Evolutionary conservation across 192 early-diverging fungal species (phyloP).

Genomic region (Coemansia sp.): DNA sequence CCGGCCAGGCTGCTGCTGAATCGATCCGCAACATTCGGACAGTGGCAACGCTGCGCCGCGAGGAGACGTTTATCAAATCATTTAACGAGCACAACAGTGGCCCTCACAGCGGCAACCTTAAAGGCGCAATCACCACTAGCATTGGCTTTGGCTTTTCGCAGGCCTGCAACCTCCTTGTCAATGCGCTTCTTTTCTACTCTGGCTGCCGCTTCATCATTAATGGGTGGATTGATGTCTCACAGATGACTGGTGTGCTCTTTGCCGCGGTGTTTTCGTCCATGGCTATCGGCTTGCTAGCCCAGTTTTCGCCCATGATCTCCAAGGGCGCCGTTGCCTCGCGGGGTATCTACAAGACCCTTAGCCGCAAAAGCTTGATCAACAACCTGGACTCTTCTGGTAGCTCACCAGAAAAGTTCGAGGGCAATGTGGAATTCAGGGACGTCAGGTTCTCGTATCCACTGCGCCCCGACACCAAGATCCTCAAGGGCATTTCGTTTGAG

Average conservation of each 20-base stretch:
- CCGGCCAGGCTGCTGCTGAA: conserved; percentile 76
- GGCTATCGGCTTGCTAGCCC: conserved; percentile 54
- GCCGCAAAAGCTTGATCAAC: conserved; percentile 55
- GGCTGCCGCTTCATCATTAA: conserved; percentile 56
- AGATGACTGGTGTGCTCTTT: conserved; percentile 51
- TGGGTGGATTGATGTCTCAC: conserved; percentile 44
- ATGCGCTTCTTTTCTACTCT: conserved; percentile 59
- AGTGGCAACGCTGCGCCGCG: conserved; percentile 68
- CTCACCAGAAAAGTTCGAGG: conserved; percentile 22
- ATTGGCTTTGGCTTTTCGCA: conserved; percentile 58
- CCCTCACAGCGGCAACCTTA: conserved; percentile 46
- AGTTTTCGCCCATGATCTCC: conserved; percentile 57
- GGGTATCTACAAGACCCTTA: conserved; percentile 53
- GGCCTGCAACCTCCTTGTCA: conserved; percentile 57
- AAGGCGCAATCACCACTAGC: conserved; percentile 42
- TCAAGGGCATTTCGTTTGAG: conserved; percentile 49
- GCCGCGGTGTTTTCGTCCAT: conserved; percentile 60
- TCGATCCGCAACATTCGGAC: conserved; percentile 82
- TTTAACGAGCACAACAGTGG: conserved; percentile 49
- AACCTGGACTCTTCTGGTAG: conserved; percentile 29
- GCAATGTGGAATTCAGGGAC: conserved; percentile 24
- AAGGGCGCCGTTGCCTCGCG: conserved; percentile 60
- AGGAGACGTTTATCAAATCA: conserved; percentile 47
- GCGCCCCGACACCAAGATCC: conserved; percentile 40
- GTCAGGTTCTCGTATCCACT: conserved; percentile 41